Base-by-base conservation (phyloP, 2,329 filamentous ascomycete genomes). In the Aureobasidium pullulans region DNA sequence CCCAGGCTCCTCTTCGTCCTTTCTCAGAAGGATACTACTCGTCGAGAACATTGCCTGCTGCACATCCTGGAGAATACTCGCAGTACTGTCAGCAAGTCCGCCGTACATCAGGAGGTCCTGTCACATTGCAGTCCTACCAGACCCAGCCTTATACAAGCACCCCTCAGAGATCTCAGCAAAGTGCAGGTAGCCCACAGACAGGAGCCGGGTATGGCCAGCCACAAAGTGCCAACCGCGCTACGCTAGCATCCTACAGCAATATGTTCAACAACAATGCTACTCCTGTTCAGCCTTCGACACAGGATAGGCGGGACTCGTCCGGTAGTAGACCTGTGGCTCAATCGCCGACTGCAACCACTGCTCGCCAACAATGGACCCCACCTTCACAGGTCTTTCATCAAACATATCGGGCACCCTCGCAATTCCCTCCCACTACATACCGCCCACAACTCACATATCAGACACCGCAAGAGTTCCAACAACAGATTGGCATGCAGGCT, bases 381-480 rank as follows among this genome's bases (percentile, higher is more conserved):
- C 71, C 71, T 2, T 72, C 70, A 4, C 68, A 70, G 49, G 32
- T 65, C 29, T 64, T 62, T 32, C 63, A 62, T 15, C 53, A 57
- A 13, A 50, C 62, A 28, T 50, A 57, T 40, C 44, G 53, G 28
- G 46, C 57, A 11, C 48, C 57, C 16, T 19, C 40, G n/a, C 60
- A 42, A 29, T 32, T 29, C 8, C 57, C 53, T 34, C 42, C 43
- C 6, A 28, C 36, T 23, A 13, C 50, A 9, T 42, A 46, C 15
- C 62, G 61, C 28, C 61, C 60, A 37, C 64, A 68, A 11, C 69
- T 72, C 16, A 73, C 72, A 31, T 76, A 78, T 61, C 74, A 76
- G 59, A 76, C 74, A 2, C 64, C 74, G 11, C 72, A 75, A 52
- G 74, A 77, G 2, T 78, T 78, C 43, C 74, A 74, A 60, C 69